Evolutionary conservation across 495 filamentous ascomycete species (phyloP), one percentile per base, ranked within the genome.

Genomic region (Mycothermus thermophilus): DNA sequence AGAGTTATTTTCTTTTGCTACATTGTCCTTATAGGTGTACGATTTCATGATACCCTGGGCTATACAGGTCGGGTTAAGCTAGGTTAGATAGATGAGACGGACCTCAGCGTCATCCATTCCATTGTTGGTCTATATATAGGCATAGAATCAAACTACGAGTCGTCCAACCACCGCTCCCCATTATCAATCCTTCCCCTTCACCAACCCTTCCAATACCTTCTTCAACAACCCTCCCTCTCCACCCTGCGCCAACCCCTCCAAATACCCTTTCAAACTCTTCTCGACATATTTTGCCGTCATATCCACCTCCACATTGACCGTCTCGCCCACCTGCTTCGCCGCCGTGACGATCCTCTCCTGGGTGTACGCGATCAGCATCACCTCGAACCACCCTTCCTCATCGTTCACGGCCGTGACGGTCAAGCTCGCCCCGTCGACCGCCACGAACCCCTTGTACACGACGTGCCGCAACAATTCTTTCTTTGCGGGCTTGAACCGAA

Each of bases 281-380:
- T 95, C 92, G 13, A 95, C 87, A 54, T 96, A 95, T 69, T 99
- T 99, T 4, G 88, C 92, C 44, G 95, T 78, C 67, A 94, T 86
- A 57, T 99, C 92, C 33, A 96, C 93, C 68, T 99, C 92, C 12
- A 96, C 78, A 57, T 99, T 99, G 20, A 96, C 85, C 32, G 72
- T 67, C 5, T 94, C 85, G 1, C 92, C 87, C n/a, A 64, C 58
- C 55, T 68, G 64, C 70, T 99, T 96, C 8, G 54, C 59, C 8
- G 80, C 83, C 38, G 80, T 82, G 2, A 94, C 83, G 22, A 96
- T 75, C 57, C 78, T 77, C 61, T 87, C 85, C 64, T 95, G 92
- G 25, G 92, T 94, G 49, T 99, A 99, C n/a, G 83, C 74, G 56
- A 99, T 93, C 28, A 99, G 63, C 92, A 99, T 99, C 8, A 99